Conservation (phyloP, 1,139 yeast species). For the Zygosaccharomyces sapae region DNA sequence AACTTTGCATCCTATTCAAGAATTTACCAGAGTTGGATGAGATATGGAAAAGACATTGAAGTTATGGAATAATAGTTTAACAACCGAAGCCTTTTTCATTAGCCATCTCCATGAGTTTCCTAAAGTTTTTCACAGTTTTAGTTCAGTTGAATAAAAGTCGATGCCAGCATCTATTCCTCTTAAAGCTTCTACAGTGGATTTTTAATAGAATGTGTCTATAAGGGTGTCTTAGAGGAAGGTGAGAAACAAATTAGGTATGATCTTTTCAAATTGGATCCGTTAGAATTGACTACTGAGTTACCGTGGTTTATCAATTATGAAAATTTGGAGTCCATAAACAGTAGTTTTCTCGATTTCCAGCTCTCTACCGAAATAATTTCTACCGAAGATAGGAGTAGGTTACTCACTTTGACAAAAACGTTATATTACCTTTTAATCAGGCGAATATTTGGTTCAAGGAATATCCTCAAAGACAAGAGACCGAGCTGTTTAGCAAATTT, state of each 20-base stretch:
- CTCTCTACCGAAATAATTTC: conserved; percentile 14
- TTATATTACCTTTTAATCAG: conserved; percentile 38
- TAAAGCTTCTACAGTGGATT: conserved; percentile 35
- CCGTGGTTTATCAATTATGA: conserved; percentile 38
- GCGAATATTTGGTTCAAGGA: conserved; percentile 33
- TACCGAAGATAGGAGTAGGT: conserved; percentile 18
- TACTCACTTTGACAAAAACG: conserved; percentile 36
- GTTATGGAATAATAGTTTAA: conserved; percentile 8
- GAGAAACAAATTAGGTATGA: conserved; percentile 41
- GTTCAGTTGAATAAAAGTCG: conserved; percentile 24
- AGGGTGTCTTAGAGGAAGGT: conserved; percentile 41
- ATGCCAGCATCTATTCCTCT: conserved; percentile 28
- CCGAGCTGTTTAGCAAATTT: conserved; percentile 21
- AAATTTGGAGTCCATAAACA: conserved; percentile 29
- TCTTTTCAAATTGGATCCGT: conserved; percentile 27
- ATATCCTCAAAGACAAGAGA: conserved; percentile 24
- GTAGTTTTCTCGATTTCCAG: conserved; percentile 31
- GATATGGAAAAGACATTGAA: conserved; percentile 22
- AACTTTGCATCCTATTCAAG: conserved; percentile 37
- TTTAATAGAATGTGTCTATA: conserved; percentile 43
- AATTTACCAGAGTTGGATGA: conserved; percentile 19
- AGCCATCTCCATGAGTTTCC: conserved; percentile 40
- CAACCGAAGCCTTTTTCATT: conserved; percentile 23
- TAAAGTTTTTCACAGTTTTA: conserved; percentile 38
- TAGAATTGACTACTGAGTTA: conserved; percentile 29